Percentiles rank a stretch among this genome's conserved stretches.
Conservation (phyloP, 2,329 filamentous ascomycete genomes). For the Aspergillus ustus region DNA sequence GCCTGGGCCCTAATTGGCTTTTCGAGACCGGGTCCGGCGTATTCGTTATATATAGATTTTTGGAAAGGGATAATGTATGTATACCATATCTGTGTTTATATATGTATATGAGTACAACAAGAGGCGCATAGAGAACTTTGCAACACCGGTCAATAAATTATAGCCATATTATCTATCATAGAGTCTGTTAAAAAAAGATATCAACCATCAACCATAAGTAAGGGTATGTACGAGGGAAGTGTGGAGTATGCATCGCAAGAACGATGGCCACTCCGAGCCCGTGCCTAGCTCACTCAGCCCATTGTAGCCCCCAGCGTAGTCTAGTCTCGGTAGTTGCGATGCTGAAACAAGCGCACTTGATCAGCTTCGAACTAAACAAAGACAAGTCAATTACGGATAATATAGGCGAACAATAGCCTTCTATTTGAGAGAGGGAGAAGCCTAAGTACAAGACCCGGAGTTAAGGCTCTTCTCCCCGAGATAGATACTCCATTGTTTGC, state of each 20-base stretch:
- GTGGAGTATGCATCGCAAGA: background rate
- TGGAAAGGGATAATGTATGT: too few relatives aligned
- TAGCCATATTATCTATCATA: too few relatives aligned
- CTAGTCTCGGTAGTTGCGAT: background rate
- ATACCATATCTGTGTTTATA: too few relatives aligned
- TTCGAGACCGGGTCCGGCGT: too few relatives aligned
- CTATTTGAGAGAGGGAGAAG: background rate
- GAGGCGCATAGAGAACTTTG: too few relatives aligned
- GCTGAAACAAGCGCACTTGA: background rate
- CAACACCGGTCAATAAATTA: too few relatives aligned
- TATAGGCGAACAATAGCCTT: too few relatives aligned
- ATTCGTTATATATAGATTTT: too few relatives aligned
- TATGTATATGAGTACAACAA: too few relatives aligned
- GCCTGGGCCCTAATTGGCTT: too few relatives aligned
- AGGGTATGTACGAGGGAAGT: background rate
- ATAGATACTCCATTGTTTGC: background rate
- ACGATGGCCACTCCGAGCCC: background rate
- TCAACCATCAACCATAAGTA: background rate
- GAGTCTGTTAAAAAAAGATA: too few relatives aligned
- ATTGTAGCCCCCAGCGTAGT: background rate
- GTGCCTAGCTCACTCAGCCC: background rate
- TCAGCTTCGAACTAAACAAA: background rate
- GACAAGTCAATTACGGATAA: too few relatives aligned
- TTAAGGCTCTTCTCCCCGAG: background rate
- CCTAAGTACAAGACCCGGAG: background rate